Evolutionary conservation across 2,329 filamentous ascomycete genomes (phyloP).

Genomic region (Sarocladium oryzae): DNA sequence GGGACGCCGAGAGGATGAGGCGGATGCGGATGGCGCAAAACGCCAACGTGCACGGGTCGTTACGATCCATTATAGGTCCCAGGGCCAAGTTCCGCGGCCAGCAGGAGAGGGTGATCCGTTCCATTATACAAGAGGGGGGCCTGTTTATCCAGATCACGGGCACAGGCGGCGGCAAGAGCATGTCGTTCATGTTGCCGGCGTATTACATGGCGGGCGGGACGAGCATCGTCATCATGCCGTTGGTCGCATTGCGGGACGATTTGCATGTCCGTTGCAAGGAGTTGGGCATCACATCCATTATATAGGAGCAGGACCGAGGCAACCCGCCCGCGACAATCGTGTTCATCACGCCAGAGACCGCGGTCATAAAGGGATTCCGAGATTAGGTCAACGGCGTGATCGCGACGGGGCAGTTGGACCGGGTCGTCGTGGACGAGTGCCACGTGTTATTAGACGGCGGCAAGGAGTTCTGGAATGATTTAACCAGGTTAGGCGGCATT

Average conservation of each 20-base stretch:
- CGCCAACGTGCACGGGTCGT: background rate
- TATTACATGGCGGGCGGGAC: background rate
- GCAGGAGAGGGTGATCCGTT: constrained; percentile 7
- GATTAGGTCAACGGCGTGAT: background rate
- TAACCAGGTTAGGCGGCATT: background rate
- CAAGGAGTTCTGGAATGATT: background rate
- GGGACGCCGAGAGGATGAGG: background rate
- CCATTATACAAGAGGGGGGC: constrained; percentile 5
- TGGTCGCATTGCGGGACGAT: constrained; percentile 4
- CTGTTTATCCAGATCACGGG: constrained; percentile 11
- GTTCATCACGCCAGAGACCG: constrained; percentile 1
- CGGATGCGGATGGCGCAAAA: background rate
- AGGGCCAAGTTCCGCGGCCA: constrained; percentile 8
- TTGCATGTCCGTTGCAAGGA: background rate
- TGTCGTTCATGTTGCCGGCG: constrained; percentile 14
- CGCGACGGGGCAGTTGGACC: background rate
- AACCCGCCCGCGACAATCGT: background rate
- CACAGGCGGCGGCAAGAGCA: constrained; percentile 12
- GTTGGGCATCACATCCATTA: background rate
- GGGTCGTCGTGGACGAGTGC: background rate
- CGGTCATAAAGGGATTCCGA: constrained; percentile 1
- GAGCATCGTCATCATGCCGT: constrained; percentile 7
- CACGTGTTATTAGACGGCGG: constrained; percentile 1
- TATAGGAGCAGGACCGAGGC: background rate
- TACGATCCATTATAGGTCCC: background rate